Conservation (phyloP, 2,329 filamentous ascomycete genomes). For the Paramyrothecium roridum region DNA sequence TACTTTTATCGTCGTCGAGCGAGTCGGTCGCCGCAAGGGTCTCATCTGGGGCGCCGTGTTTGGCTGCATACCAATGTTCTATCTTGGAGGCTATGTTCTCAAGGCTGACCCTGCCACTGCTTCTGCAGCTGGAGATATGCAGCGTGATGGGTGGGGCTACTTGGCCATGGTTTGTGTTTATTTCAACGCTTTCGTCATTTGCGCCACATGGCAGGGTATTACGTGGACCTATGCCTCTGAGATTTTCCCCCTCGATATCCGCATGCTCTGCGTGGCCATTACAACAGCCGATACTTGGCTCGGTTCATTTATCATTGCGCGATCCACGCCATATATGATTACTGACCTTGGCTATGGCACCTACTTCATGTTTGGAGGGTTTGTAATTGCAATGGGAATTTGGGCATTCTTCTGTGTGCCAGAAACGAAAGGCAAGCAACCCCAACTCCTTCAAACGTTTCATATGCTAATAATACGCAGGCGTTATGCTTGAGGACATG, state of each 20-base stretch:
- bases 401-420: slow-evolving; percentile 46
- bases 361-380: slow-evolving; percentile 46
- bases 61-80: slow-evolving; percentile 34
- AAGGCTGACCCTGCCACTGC: slow-evolving; percentile 28
- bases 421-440: slow-evolving; percentile 42
- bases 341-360: slow-evolving; percentile 40
- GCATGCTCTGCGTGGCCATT: slow-evolving; percentile 22
- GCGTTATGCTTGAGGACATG: slow-evolving; percentile 41
- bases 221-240: slow-evolving; percentile 44
- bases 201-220: slow-evolving; percentile 38
- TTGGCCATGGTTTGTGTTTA: slow-evolving; percentile 43
- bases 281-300: slow-evolving; percentile 27
- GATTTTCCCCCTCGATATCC: slow-evolving; percentile 37
- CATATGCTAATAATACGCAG: slow-evolving; percentile 4
- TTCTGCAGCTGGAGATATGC: slow-evolving; percentile 42
- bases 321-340: slow-evolving; percentile 33
- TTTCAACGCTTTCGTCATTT: slow-evolving; percentile 37
- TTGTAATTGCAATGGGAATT: slow-evolving; percentile 37
- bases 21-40: slow-evolving; percentile 43
- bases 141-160: slow-evolving; percentile 36
- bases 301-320: slow-evolving; percentile 30
- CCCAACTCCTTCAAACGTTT: no score
- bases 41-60: slow-evolving; percentile 37
- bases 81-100: slow-evolving; percentile 34
- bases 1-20: slow-evolving; percentile 43